A percentile compares a stretch with the other conserved stretches of the same genome.
These are phyloP conservation scores for Grosmannia clavigera DNA, from an alignment of 2,329 filamentous ascomycete species.

Conservation along the genomic window DNA sequence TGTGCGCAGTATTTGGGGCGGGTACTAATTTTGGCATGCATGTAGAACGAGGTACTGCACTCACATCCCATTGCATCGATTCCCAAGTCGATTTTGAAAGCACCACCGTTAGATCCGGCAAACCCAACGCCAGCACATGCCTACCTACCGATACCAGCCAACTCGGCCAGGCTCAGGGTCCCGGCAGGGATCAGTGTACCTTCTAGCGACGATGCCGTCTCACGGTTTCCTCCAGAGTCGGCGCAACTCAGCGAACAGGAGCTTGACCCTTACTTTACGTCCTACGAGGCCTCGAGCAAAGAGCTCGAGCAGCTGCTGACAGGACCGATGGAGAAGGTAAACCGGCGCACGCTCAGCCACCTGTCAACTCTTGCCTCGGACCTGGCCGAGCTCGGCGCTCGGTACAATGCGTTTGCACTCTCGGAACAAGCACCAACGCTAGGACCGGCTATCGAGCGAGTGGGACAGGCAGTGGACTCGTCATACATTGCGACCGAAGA, in stretches of 20 bases:
- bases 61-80: conserved; percentile 83
- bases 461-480: conserved; percentile 88
- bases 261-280: conserved; percentile 88
- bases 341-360: conserved; percentile 77
- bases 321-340: conserved; percentile 94
- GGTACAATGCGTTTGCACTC: conserved; percentile 92
- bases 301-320: conserved; percentile 80
- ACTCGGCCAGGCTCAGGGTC: conserved; percentile 74
- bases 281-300: conserved; percentile 83
- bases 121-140: conserved; percentile 79
- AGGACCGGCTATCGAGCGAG: conserved; percentile 82
- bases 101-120: conserved; percentile 89
- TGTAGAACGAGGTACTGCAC: conserved; percentile 82
- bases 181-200: conserved; percentile 19
- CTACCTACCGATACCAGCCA: conserved; percentile 75
- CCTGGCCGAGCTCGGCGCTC: conserved; percentile 83
- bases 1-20: not conserved
- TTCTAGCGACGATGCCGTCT: conserved; percentile 15
- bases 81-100: conserved; percentile 87
- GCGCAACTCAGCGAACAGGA: conserved; percentile 74
- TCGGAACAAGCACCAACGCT: conserved; percentile 84
- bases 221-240: conserved; percentile 68
- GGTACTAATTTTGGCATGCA: conserved; percentile 9
- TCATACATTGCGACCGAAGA: conserved; percentile 96
- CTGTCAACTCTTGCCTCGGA: conserved; percentile 74